Percentiles rank a stretch among this genome's conserved stretches.
Conservation (phyloP, 495 filamentous ascomycete genomes). For the Amphirosellinia nigrospora region DNA sequence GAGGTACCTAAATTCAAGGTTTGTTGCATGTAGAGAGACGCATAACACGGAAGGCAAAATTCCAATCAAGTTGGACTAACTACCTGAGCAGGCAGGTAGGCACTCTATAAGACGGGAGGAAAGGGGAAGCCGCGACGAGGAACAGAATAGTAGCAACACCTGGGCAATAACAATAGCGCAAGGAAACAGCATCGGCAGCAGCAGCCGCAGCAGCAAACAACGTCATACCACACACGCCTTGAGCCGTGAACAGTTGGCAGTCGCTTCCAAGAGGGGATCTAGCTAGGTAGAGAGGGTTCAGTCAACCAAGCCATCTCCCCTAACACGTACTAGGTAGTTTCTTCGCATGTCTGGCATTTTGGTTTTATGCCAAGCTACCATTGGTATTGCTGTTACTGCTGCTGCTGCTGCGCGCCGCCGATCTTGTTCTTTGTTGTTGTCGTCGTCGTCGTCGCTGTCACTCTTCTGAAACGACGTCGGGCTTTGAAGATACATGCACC, state of each 20-base stretch:
- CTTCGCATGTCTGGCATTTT: background rate
- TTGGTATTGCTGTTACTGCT: background rate
- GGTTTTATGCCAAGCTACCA: background rate
- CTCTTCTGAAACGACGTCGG: background rate
- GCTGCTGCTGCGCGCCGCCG: background rate
- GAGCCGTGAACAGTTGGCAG: no score
- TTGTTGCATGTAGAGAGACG: no score
- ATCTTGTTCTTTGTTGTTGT: background rate
- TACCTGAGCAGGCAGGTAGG: background rate
- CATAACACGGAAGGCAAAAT: background rate
- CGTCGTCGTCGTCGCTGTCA: background rate
- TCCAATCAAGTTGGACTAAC: constrained; percentile 2
- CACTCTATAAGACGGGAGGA: background rate
- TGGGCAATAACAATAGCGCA: background rate
- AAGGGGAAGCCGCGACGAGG: background rate
- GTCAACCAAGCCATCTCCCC: background rate
- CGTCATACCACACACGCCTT: no score
- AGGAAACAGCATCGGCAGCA: background rate
- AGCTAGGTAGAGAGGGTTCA: no score
- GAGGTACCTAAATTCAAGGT: background rate
- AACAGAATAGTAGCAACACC: background rate
- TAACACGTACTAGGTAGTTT: background rate
- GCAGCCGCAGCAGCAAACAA: background rate
- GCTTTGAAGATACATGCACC: background rate
- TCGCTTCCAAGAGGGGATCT: no score